Evolutionary conservation across 1,139 yeast species (phyloP).

Genomic region (Arxiozyma heterogenica): DNA sequence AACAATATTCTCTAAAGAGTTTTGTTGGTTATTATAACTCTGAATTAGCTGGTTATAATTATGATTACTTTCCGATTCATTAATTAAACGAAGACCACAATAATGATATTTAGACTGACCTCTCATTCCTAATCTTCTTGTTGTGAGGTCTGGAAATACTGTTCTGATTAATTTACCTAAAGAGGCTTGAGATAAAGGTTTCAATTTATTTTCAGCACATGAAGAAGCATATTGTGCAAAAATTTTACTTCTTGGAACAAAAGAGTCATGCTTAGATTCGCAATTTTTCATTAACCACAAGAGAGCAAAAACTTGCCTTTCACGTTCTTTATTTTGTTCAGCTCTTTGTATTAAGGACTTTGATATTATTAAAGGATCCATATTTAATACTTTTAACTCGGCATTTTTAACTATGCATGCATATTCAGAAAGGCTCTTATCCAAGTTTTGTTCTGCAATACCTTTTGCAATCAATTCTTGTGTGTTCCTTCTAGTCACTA

Average conservation of each 20-base stretch:
- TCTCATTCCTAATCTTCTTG: slow-evolving; percentile 78
- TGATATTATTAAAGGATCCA: slow-evolving; percentile 23
- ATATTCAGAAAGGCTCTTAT: slow-evolving; percentile 25
- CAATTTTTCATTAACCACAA: slow-evolving; percentile 71
- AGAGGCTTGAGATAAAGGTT: slow-evolving; percentile 78
- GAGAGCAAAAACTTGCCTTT: slow-evolving; percentile 73
- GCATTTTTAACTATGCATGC: slow-evolving; percentile 26
- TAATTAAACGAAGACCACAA: slow-evolving; percentile 63
- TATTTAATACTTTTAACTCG: slow-evolving; percentile 25
- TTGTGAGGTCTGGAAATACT: slow-evolving; percentile 64
- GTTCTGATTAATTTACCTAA: slow-evolving; percentile 76
- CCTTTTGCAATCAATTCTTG: slow-evolving; percentile 25
- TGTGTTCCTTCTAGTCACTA: slow-evolving; percentile 20
- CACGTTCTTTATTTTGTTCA: slow-evolving; percentile 44
- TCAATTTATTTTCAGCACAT: slow-evolving; percentile 57
- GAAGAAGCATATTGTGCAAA: slow-evolving; percentile 70
- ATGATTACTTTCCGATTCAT: slow-evolving; percentile 1
- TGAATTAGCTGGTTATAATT: not conserved
- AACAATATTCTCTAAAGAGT: not conserved
- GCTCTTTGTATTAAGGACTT: slow-evolving; percentile 26
- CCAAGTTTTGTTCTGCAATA: slow-evolving; percentile 23
- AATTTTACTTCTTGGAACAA: slow-evolving; percentile 74
- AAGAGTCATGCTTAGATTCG: slow-evolving; percentile 54
- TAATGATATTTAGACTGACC: slow-evolving; percentile 89
- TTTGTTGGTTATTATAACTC: not conserved